A percentile compares a stretch with the other conserved stretches of the same genome.
Conservation (phyloP, 805 yeast species). For the Metschnikowia kunwiensis region DNA sequence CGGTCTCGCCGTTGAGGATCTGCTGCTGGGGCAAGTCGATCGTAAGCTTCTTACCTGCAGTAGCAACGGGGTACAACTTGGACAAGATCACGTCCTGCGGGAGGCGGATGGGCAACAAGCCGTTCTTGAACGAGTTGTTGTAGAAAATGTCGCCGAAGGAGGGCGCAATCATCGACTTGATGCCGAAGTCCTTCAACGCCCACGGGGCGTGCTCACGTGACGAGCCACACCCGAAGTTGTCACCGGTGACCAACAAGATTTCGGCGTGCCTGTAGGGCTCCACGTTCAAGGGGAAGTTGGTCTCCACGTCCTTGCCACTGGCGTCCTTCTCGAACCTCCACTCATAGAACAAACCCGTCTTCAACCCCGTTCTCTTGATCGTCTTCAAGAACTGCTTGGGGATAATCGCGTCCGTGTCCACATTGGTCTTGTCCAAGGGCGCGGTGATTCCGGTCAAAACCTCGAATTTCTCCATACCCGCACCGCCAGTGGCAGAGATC, state of each 20-base stretch:
- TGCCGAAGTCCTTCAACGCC: conserved; percentile 98
- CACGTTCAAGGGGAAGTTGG: conserved; percentile 89
- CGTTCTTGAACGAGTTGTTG: conserved; percentile 96
- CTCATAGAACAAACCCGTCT: conserved; percentile 86
- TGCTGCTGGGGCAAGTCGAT: conserved; percentile 87
- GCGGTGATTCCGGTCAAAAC: conserved; percentile 86
- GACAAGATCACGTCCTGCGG: conserved; percentile 69
- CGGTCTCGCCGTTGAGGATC: conserved; percentile 63
- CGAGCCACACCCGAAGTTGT: conserved; percentile 98
- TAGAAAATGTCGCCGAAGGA: conserved; percentile 98
- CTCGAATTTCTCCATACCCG: conserved; percentile 72
- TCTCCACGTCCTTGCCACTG: conserved; percentile 69
- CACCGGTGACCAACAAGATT: conserved; percentile 88
- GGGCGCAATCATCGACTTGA: conserved; percentile 93
- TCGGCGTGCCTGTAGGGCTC: conserved; percentile 78
- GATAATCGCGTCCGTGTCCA: conserved; percentile 97
- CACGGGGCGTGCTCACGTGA: conserved; percentile 99
- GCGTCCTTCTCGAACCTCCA: conserved; percentile 65
- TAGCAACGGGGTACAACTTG: conserved; percentile 78
- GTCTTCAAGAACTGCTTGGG: conserved; percentile 98
- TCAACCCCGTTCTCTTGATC: conserved; percentile 93
- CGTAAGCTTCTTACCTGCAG: conserved; percentile 64
- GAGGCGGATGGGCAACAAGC: conserved; percentile 88
- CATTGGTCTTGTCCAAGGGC: conserved; percentile 90
- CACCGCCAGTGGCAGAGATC: conserved; percentile 16